Percentiles rank a stretch among this genome's conserved stretches.
Evolutionary conservation across 495 filamentous ascomycete genomes (phyloP).

Genomic region (Penicillium salamii): DNA sequence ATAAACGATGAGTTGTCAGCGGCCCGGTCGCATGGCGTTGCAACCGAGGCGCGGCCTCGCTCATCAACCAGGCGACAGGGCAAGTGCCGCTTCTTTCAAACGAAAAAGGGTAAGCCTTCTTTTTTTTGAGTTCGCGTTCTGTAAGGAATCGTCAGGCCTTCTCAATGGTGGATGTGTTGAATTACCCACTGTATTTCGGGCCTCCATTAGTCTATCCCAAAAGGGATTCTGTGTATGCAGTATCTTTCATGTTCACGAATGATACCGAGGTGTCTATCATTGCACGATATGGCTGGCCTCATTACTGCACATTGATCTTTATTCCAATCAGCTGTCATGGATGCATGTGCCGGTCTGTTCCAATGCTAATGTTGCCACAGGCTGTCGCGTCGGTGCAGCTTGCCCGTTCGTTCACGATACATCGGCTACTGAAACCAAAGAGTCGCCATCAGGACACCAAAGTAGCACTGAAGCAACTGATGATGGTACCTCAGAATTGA

Average conservation of each 20-base stretch:
- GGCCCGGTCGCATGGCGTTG: constrained; percentile 28
- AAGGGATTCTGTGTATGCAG: constrained; percentile 1
- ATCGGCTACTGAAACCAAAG: constrained; percentile 9
- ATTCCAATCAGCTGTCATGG: neutral
- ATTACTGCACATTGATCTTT: neutral
- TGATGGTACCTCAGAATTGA: constrained; percentile 5
- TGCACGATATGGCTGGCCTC: neutral
- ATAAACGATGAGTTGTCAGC: constrained; percentile 33
- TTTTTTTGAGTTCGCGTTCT: constrained; percentile 4
- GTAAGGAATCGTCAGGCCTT: neutral
- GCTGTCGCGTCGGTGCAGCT: constrained; percentile 39
- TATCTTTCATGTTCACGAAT: neutral
- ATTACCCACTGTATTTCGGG: neutral
- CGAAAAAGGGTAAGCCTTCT: constrained; percentile 24
- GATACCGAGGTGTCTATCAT: neutral
- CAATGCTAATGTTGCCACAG: constrained; percentile 28
- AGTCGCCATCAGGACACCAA: constrained; percentile 3
- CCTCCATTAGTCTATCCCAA: neutral
- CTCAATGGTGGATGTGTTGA: neutral
- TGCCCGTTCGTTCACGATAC: constrained; percentile 43
- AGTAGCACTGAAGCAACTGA: neutral
- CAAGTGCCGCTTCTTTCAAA: constrained; percentile 29
- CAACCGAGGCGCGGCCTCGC: constrained; percentile 17
- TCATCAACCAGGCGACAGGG: constrained; percentile 16
- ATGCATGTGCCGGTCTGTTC: neutral